Evolutionary conservation across 495 filamentous ascomycete genomes (phyloP).

Genomic region (Alectoria sarmentosa): DNA sequence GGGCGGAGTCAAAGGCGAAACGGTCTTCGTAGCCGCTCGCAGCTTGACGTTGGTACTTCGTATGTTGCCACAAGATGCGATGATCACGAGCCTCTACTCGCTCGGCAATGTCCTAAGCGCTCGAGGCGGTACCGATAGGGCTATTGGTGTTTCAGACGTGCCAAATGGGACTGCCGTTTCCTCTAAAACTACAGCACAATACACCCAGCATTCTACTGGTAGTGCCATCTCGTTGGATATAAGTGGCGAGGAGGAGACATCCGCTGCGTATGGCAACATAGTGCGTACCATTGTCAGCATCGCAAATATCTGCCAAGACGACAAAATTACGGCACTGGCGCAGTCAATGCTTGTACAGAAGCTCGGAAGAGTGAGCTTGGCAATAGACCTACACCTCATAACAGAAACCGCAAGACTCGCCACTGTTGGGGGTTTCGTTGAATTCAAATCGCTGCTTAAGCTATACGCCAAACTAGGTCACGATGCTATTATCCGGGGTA

Average conservation of each 20-base stretch:
- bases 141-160: slow-evolving; percentile 19
- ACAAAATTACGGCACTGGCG: slow-evolving; percentile 89
- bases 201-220: slow-evolving; percentile 53
- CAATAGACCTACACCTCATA: slow-evolving; percentile 76
- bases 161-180: slow-evolving; percentile 25
- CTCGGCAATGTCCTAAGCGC: slow-evolving; percentile 87
- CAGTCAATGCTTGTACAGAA: slow-evolving; percentile 95
- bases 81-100: slow-evolving; percentile 91
- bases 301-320: slow-evolving; percentile 70
- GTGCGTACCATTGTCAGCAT: slow-evolving; percentile 86
- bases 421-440: slow-evolving; percentile 60
- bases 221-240: slow-evolving; percentile 72
- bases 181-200: slow-evolving; percentile 36
- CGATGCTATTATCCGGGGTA: slow-evolving; percentile 60
- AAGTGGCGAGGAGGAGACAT: slow-evolving; percentile 65
- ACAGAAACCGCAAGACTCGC: slow-evolving; percentile 73
- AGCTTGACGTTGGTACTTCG: slow-evolving; percentile 74
- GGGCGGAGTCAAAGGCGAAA: slow-evolving; percentile 50
- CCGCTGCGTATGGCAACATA: slow-evolving; percentile 65
- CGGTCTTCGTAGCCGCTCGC: slow-evolving; percentile 65
- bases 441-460: slow-evolving; percentile 79
- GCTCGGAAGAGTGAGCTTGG: slow-evolving; percentile 68
- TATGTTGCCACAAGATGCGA: slow-evolving; percentile 78
- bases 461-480: slow-evolving; percentile 67
- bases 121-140: slow-evolving; percentile 37